Evolutionary conservation across 768 basidiomycete species (phyloP), one percentile per base, ranked within the genome.

Genomic region (Dendrothele bispora): DNA sequence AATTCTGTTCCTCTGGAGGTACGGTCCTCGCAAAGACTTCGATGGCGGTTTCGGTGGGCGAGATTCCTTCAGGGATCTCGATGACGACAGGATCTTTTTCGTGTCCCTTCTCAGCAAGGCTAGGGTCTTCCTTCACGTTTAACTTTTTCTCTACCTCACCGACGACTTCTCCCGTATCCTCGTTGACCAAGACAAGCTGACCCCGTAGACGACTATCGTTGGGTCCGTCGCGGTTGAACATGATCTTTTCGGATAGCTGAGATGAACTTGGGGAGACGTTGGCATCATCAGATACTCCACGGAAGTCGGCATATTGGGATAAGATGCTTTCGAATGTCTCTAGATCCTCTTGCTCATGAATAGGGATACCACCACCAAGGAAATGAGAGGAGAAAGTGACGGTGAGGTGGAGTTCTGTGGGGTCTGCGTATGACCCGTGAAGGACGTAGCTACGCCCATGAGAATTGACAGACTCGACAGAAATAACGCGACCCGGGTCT

Each of bases 31-130:
- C 84, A 55, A 83, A 82, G 22, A 82, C 74, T 50, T 78, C 72
- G 20, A 75, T 65, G 5, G 80, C 72, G 53, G 63, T 64, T 21
- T 64, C 66, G 52, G 67, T 65, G 40, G 66, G 68, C 43, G 66
- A 61, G 35, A 60, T 62, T 12, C 74, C 72, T 42, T 81, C 76
- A 0, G 80, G 77, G 25, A 90, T 77, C 56, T 89, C 85, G 48
- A 90, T 78, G 41, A 90, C 63, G n/a, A 91, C 86, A 1, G 85
- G 80, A 53, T 81, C 80, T 51, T 74, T 74, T 54, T 82, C 78
- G 39, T 73, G 72, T 6, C 79, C 79, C 14, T 65, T 62, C 46
- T 69, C 34, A 32, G 30, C 63, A 35, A 90, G 68, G n/a, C 61
- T 57, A 1, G 78, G 73, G 54, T 86, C 86, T 58, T 88, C 87